These are phyloP conservation scores for Begonia peltatifolia DNA, from an alignment of 306 rosid species.

Conservation along the genomic window DNA sequence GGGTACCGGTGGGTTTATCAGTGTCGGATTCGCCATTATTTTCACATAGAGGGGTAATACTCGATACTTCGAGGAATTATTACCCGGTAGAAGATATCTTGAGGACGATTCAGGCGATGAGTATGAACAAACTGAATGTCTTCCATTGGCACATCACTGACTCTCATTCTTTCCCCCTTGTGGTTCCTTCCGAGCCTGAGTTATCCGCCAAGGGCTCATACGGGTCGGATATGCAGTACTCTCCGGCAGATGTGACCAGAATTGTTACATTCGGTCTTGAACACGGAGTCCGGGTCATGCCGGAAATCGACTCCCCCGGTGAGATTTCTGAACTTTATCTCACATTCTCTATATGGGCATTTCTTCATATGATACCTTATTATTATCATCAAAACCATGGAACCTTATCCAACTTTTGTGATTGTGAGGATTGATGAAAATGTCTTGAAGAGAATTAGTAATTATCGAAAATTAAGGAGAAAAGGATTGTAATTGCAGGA, in stretches of 20 bases:
- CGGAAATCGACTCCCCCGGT: slow-evolving; percentile 89
- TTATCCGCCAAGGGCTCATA: slow-evolving; percentile 68
- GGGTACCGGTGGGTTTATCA: slow-evolving; percentile 29
- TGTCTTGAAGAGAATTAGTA: no score
- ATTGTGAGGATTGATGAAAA: no score
- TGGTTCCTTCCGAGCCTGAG: slow-evolving; percentile 58
- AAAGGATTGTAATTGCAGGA: slow-evolving; percentile 23
- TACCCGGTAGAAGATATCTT: slow-evolving; percentile 39
- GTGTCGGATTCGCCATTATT: slow-evolving; percentile 47
- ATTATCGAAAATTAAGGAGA: no score
- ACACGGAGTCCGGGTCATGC: slow-evolving; percentile 66
- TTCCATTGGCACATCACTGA: slow-evolving; percentile 88
- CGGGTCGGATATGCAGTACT: slow-evolving; percentile 47
- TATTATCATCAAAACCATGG: no score
- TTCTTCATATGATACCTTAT: no score
- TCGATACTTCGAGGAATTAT: slow-evolving; percentile 74
- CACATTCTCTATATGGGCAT: no score
- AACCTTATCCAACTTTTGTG: no score
- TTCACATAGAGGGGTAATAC: slow-evolving; percentile 41
- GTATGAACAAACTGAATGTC: slow-evolving; percentile 71
- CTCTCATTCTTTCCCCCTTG: slow-evolving; percentile 67
- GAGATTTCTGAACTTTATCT: slow-evolving; percentile 6
- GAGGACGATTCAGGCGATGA: slow-evolving; percentile 57
- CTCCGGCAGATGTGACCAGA: slow-evolving; percentile 36
- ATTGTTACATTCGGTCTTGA: slow-evolving; percentile 59